A percentile compares a stretch with the other conserved stretches of the same genome.
Conservation (phyloP, 2,329 filamentous ascomycete species). For the Pyrenophora tritici-repentis region DNA sequence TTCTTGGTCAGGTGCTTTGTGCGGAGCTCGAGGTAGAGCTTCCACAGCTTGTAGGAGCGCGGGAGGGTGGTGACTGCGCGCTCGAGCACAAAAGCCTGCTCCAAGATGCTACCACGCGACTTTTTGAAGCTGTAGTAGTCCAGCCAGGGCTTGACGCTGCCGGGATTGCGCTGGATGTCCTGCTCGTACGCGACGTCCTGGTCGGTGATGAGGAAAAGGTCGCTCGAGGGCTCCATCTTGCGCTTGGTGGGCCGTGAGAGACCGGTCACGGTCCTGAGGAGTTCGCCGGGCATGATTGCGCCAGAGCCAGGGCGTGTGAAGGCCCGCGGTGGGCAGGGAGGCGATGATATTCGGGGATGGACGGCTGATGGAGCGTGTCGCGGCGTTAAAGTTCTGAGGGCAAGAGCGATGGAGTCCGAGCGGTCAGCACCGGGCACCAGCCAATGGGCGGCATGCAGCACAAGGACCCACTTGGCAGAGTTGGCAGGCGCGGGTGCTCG, state of each 20-base stretch:
- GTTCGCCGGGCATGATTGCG: slow-evolving; percentile 52
- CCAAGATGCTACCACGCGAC: slow-evolving; percentile 80
- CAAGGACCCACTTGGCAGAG: slow-evolving; percentile 13
- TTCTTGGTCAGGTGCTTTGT: slow-evolving; percentile 79
- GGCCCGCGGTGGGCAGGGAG: slow-evolving; percentile 40
- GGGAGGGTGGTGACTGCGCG: slow-evolving; percentile 88
- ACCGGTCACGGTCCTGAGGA: slow-evolving; percentile 46
- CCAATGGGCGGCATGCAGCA: slow-evolving; percentile 13
- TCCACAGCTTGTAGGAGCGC: slow-evolving; percentile 98
- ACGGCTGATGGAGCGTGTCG: slow-evolving; percentile 33
- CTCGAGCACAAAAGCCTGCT: slow-evolving; percentile 88
- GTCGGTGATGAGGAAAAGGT: slow-evolving; percentile 64
- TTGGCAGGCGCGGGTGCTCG: slow-evolving; percentile 25
- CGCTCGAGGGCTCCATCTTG: slow-evolving; percentile 42
- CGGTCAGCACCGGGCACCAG: slow-evolving; percentile 16
- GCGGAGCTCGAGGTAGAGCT: slow-evolving; percentile 89
- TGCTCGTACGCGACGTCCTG: slow-evolving; percentile 97
- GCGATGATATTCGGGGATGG: slow-evolving; percentile 24
- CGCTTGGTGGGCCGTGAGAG: slow-evolving; percentile 44
- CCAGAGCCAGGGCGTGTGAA: slow-evolving; percentile 29
- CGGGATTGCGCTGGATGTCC: slow-evolving; percentile 84
- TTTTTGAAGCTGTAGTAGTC: slow-evolving; percentile 91
- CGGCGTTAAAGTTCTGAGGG: slow-evolving; percentile 25
- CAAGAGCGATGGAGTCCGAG: slow-evolving; percentile 15
- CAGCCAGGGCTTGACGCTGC: slow-evolving; percentile 91